phyloP scores from a whole-genome alignment of 495 filamentous ascomycete genomes.

The Friedmanniomyces endolithicus region DNA sequence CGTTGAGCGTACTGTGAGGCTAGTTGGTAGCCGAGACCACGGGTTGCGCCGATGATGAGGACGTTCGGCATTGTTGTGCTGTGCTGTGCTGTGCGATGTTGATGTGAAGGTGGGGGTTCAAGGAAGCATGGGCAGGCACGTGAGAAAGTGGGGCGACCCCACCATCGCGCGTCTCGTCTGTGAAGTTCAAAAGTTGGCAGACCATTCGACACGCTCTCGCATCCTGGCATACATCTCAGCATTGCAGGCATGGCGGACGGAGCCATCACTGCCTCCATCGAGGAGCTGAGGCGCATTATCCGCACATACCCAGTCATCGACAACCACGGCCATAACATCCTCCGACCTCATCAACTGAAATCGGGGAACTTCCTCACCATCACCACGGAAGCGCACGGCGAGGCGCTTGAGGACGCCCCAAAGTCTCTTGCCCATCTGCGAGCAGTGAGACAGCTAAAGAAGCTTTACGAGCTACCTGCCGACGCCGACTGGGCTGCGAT shows the following conservation, averaged over 20 bases:
- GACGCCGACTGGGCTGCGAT: conserved; percentile 51
- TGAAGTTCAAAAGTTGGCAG: too few species aligned
- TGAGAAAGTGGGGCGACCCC: too few species aligned
- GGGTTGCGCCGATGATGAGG: conserved; percentile 54
- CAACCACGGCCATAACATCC: conserved; percentile 74
- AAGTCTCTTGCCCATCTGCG: conserved; percentile 57
- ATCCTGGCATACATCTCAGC: background rate
- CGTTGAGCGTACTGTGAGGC: conserved; percentile 44
- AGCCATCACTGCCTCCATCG: conserved; percentile 8
- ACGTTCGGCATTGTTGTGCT: conserved; percentile 41
- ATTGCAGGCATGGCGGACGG: background rate
- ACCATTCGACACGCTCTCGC: too few species aligned
- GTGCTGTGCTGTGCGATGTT: conserved; percentile 20
- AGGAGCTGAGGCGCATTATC: conserved; percentile 39
- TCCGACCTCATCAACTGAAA: conserved; percentile 38
- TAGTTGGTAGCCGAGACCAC: conserved; percentile 53
- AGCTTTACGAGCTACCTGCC: conserved; percentile 51
- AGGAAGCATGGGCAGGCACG: too few species aligned
- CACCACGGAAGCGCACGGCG: conserved; percentile 60
- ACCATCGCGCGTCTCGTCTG: too few species aligned
- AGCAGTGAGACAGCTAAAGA: conserved; percentile 54
- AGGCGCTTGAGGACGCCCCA: conserved; percentile 47
- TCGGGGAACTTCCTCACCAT: conserved; percentile 40
- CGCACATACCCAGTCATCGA: conserved; percentile 68
- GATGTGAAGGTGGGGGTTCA: background rate